These are phyloP conservation scores for Pseudocercospora crystallina DNA, from an alignment of 2,329 filamentous ascomycete genomes.

Conservation along the genomic window DNA sequence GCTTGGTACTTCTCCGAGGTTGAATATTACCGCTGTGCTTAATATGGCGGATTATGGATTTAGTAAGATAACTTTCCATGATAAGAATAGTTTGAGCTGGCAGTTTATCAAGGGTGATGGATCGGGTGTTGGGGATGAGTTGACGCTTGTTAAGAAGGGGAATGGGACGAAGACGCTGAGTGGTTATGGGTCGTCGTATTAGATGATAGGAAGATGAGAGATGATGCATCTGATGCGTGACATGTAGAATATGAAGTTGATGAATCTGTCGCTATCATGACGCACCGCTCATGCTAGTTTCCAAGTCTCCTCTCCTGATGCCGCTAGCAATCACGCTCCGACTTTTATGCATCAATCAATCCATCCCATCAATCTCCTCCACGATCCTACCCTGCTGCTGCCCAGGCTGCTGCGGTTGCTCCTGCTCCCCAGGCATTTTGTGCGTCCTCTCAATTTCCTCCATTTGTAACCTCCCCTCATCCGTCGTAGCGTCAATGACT, in stretches of 20 bases:
- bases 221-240: too few relatives aligned
- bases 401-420: conserved; percentile 36
- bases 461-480: conserved; percentile 37
- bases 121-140: conserved; percentile 23
- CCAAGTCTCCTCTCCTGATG: too few relatives aligned
- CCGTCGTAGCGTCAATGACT: conserved; percentile 79
- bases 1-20: conserved; percentile 33
- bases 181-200: too few relatives aligned
- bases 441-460: conserved; percentile 62
- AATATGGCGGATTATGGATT: conserved; percentile 51
- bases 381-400: conserved; percentile 35
- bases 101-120: conserved; percentile 46
- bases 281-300: too few relatives aligned
- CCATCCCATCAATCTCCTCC: conserved; percentile 43
- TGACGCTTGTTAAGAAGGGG: conserved; percentile 25
- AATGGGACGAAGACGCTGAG: neutral
- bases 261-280: too few relatives aligned
- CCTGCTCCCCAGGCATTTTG: conserved; percentile 75
- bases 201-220: too few relatives aligned
- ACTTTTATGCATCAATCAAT: conserved; percentile 13
- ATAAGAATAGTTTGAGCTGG: conserved; percentile 44
- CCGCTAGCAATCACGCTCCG: too few relatives aligned
- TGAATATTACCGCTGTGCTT: conserved; percentile 48
- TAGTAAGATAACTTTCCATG: conserved; percentile 47
- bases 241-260: too few relatives aligned